Conservation (phyloP, 805 yeast species). For the Suhomyces sp. region DNA sequence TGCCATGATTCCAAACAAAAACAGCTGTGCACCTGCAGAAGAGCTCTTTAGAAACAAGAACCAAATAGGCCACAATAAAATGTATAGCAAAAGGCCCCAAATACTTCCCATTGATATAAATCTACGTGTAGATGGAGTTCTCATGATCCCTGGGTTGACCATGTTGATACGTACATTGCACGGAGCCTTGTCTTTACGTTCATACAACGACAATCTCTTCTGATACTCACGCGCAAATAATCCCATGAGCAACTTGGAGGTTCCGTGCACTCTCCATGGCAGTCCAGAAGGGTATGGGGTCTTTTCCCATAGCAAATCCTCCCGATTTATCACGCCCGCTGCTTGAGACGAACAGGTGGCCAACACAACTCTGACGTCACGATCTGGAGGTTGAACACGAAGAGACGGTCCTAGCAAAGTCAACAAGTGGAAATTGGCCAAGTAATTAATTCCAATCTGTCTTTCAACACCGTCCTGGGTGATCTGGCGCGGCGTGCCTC, state of each 20-base stretch:
- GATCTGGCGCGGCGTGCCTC: slow-evolving; percentile 58
- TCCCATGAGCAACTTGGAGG: slow-evolving; percentile 73
- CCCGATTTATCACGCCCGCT: slow-evolving; percentile 63
- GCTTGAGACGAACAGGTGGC: slow-evolving; percentile 78
- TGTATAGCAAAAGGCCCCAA: slow-evolving; percentile 54
- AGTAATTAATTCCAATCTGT: slow-evolving; percentile 80
- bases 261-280: slow-evolving; percentile 79
- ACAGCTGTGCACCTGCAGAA: slow-evolving; percentile 74
- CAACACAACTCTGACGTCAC: slow-evolving; percentile 84
- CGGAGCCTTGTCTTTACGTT: slow-evolving; percentile 69
- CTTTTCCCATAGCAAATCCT: slow-evolving; percentile 59
- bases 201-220: slow-evolving; percentile 52
- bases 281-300: slow-evolving; percentile 54
- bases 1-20: slow-evolving; percentile 63
- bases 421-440: slow-evolving; percentile 76
- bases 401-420: slow-evolving; percentile 80
- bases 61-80: slow-evolving; percentile 75
- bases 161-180: slow-evolving; percentile 66
- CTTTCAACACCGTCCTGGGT: slow-evolving; percentile 82
- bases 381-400: slow-evolving; percentile 87
- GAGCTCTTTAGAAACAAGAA: slow-evolving; percentile 79
- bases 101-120: slow-evolving; percentile 74
- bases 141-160: slow-evolving; percentile 90
- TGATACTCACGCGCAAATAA: slow-evolving; percentile 81
- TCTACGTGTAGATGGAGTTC: slow-evolving; percentile 83